phyloP scores from a whole-genome alignment of 2,329 filamentous ascomycete genomes.

The Leptodontidium sp. region DNA sequence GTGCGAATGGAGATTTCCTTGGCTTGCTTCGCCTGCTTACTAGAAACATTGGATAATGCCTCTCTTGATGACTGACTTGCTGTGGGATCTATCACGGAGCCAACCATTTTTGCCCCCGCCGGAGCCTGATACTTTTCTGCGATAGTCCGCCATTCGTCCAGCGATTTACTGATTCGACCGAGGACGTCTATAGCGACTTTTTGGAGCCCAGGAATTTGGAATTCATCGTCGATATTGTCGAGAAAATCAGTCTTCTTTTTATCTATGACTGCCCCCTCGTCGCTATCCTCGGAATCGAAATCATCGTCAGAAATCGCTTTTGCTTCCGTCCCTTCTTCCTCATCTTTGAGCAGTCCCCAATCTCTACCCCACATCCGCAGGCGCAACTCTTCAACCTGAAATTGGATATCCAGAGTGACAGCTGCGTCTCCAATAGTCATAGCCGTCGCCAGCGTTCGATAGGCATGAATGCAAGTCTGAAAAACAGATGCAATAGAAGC shows the following conservation, averaged over 20 bases:
- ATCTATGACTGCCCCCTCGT: not conserved
- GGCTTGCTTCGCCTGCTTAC: not conserved
- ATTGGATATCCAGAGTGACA: not conserved
- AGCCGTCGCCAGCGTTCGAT: not conserved
- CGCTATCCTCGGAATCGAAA: not conserved
- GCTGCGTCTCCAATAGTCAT: not conserved
- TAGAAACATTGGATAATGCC: not conserved
- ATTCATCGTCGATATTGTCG: not conserved
- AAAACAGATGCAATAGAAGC: not conserved
- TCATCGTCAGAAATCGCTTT: not conserved
- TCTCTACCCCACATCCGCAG: not conserved
- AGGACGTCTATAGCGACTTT: not conserved
- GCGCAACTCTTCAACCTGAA: not conserved
- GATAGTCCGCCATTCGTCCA: not conserved
- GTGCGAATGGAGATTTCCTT: not conserved
- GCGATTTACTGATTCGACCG: not conserved
- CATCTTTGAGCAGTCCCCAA: not conserved
- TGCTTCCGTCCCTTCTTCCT: not conserved
- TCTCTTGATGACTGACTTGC: not conserved
- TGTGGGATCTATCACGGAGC: not conserved
- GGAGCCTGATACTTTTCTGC: not conserved
- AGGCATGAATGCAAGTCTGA: not conserved
- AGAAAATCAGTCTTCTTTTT: not conserved
- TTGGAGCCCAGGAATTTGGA: constrained; percentile 2
- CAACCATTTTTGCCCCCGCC: not conserved